Base-by-base conservation (phyloP, 2,329 filamentous ascomycete species). In the Alternaria tenuissima region DNA sequence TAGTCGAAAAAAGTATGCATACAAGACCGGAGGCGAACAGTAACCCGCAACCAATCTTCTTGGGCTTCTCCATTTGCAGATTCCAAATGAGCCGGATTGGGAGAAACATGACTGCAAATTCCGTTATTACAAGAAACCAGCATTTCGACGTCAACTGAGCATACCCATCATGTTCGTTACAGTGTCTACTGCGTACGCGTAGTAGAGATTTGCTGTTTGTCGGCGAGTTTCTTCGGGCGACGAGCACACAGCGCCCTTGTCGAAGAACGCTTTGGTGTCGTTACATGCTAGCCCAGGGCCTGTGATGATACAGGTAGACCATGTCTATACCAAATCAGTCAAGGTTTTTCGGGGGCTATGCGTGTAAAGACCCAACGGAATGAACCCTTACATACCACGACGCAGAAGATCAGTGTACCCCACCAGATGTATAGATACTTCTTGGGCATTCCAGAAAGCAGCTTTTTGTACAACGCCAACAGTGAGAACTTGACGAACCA, bases 401-500 rank as follows among this genome's bases (percentile, higher is more conserved):
- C 38, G 22, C 71, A 77, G 56, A 80, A 79, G 1, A 67, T 56
- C 26, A 78, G 22, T 2, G 80, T 72, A 5, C 55, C 65, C 76
- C 76, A 78, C 80, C 79, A 81, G 46, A 78, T 66, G 28, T 65
- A 73, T 24, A 73, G 67, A 38, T 79, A 77, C 22, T 57, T 53
- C 2, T 64, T 68, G 4, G 60, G 60, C 16, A 79, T 65, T 1
- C 78, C 77, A 7, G 59, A 62, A 51, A 81, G 65, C 16, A 81
- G 62, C 22, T 75, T 72, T 44, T 76, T 77, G 63, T 81, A 81
- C 44, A 81, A 70, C 16, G 76, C 70, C 51, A 82, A 67, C 34
- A 82, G 66, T 5, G 76, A 77, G 22, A 80, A 72, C 60, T 82
- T 81, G 52, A 80, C 75, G 36, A 76, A 69, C 78, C 78, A 81